These are phyloP conservation scores for Pleurotus djamor DNA, from an alignment of 768 basidiomycete species.

Conservation along the genomic window DNA sequence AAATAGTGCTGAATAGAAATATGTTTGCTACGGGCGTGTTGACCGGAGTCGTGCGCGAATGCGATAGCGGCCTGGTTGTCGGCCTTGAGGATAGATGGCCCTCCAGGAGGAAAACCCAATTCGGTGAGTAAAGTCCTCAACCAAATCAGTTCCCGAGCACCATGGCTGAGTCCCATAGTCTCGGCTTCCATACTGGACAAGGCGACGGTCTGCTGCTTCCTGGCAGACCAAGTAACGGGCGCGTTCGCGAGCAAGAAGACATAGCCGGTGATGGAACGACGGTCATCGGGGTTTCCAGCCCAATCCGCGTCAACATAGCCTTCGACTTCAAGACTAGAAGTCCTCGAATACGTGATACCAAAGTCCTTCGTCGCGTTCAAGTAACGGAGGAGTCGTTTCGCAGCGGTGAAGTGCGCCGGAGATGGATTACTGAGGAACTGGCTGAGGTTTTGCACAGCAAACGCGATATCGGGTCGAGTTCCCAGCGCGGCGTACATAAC, in stretches of 20 bases:
- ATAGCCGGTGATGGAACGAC: slow-evolving; percentile 29
- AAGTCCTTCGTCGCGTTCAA: not conserved
- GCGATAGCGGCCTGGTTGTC: slow-evolving; percentile 27
- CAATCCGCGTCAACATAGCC: slow-evolving; percentile 18
- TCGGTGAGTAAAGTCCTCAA: slow-evolving; percentile 21
- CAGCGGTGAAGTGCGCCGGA: not conserved
- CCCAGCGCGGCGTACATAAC: not conserved
- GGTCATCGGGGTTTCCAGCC: slow-evolving; percentile 11
- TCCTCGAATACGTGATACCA: not conserved
- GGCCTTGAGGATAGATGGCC: slow-evolving; percentile 10
- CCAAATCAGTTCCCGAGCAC: slow-evolving; percentile 23
- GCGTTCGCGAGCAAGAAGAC: slow-evolving; percentile 25
- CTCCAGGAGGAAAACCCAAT: slow-evolving; percentile 8
- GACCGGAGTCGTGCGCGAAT: slow-evolving; percentile 21
- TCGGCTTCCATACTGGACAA: slow-evolving; percentile 34
- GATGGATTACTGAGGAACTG: not conserved
- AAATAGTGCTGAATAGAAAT: slow-evolving; percentile 25
- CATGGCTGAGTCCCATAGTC: slow-evolving; percentile 24
- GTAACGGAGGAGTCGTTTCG: not conserved
- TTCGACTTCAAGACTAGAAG: not conserved
- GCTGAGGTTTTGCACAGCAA: not conserved
- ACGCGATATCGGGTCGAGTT: not conserved
- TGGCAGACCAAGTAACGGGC: slow-evolving; percentile 29
- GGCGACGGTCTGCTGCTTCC: slow-evolving; percentile 27
- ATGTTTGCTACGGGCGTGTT: slow-evolving; percentile 25